Evolutionary conservation across 1,284 basidiomycete species (phyloP), one percentile per base, ranked within the genome.

Genomic region (Neolentinus lepideus): DNA sequence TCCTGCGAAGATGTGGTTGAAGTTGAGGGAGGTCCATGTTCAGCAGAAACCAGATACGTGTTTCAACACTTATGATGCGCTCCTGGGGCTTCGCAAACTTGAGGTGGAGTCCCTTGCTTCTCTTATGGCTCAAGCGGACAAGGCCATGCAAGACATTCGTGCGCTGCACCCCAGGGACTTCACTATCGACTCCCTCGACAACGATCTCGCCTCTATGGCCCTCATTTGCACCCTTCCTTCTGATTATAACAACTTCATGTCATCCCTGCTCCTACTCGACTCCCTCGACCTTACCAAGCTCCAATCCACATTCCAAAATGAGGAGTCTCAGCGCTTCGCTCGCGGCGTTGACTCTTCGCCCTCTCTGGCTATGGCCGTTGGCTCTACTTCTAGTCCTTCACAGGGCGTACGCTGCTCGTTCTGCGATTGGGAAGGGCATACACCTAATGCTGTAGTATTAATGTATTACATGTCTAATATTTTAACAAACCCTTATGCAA

Each of bases 1-100:
- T 57, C 65, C 66, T 31, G 59, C 62, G 9, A 51, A 58, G 29
- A 67, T 69, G 60, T 69, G 66, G 66, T 55, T 43, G 2, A 52
- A 53, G 2, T 51, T 70, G 51, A 59, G 66, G 47, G 52, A 24
- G 8, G 58, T 62, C 11, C 62, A 68, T 55, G 52, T 60, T 3
- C 57, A 61, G 35, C 64, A 67, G 59, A 56, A 56, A 29, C 61
- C 64, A 33, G 63, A 64, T n/a, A 21, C 27, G 33, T 29, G 19
- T 52, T 52, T 52, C 51, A 52, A 52, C 14, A 26, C 51, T 21
- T 12, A 25, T 24, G 33, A 52, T 19, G 9, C 8, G 6, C 33
- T 52, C 33, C 11, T 52, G 6, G 19, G 29, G 25, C 12, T 52
- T 19, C 8, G 51, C 14, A 52, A 52, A 19, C 25, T 6, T 12